A percentile compares a stretch with the other conserved stretches of the same genome.
These are phyloP conservation scores for Fusarium kyushuense DNA, from an alignment of 2,329 filamentous ascomycete genomes.

Conservation along the genomic window DNA sequence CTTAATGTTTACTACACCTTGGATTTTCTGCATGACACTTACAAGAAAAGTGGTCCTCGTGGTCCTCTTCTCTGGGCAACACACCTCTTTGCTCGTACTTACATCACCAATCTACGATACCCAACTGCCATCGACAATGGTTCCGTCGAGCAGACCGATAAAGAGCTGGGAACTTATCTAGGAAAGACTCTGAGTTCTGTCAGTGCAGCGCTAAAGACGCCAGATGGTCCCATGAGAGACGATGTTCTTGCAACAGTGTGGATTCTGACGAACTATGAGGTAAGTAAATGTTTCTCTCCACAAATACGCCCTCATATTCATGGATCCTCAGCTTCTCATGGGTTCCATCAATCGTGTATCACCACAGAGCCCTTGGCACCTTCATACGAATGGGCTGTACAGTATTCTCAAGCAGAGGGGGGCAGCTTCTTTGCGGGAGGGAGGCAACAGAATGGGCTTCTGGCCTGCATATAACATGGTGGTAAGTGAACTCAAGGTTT, in stretches of 20 bases:
- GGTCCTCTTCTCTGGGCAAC: slow-evolving; percentile 56
- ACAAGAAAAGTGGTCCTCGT: slow-evolving; percentile 41
- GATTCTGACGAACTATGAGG: slow-evolving; percentile 58
- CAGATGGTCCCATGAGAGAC: slow-evolving; percentile 48
- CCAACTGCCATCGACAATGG: slow-evolving; percentile 48
- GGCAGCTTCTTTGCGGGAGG: slow-evolving; percentile 39
- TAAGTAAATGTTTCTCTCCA: slow-evolving; percentile 16
- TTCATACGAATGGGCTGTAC: slow-evolving; percentile 54
- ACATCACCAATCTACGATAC: slow-evolving; percentile 54
- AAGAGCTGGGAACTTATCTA: slow-evolving; percentile 53
- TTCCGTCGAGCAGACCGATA: slow-evolving; percentile 45
- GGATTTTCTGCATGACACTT: slow-evolving; percentile 52
- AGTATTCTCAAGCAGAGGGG: slow-evolving; percentile 55
- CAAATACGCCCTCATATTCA: slow-evolving; percentile 19
- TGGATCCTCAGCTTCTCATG: slow-evolving; percentile 50
- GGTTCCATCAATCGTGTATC: slow-evolving; percentile 51
- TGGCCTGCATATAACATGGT: slow-evolving; percentile 57
- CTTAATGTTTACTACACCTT: slow-evolving; percentile 55
- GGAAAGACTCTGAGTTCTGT: slow-evolving; percentile 56
- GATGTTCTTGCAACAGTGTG: slow-evolving; percentile 57
- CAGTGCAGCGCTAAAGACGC: slow-evolving; percentile 52
- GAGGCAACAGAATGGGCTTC: slow-evolving; percentile 50
- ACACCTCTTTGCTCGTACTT: slow-evolving; percentile 57
- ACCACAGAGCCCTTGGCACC: slow-evolving; percentile 52
- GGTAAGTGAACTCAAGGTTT: slow-evolving; percentile 44